Conservation (phyloP, 768 basidiomycete genomes). For the Podaxis sp. region DNA sequence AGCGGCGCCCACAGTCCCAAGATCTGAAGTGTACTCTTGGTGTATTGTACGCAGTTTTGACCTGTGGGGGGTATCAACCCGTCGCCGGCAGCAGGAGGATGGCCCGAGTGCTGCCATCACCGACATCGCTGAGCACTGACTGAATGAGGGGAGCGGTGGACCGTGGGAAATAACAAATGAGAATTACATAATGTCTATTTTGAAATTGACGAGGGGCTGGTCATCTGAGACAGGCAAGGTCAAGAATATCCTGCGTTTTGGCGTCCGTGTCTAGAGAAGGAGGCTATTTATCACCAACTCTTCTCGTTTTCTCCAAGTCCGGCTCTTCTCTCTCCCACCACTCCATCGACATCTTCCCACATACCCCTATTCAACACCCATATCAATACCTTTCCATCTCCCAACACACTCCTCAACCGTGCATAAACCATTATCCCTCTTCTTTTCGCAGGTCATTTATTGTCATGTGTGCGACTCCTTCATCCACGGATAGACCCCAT, state of each 20-base stretch:
- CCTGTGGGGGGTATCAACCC: not conserved
- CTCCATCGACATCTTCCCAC: not conserved
- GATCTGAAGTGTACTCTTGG: not conserved
- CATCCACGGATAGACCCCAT: not conserved
- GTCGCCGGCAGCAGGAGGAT: not conserved
- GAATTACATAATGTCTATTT: not conserved
- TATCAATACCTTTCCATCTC: not conserved
- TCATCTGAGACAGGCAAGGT: not conserved
- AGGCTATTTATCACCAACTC: not conserved
- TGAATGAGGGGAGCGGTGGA: not conserved
- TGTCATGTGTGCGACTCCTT: not conserved
- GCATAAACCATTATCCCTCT: not conserved
- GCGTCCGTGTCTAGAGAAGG: not conserved
- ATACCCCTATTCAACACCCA: not conserved
- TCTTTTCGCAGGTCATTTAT: constrained; percentile 3
- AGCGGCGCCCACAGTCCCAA: not conserved
- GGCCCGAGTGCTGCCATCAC: not conserved
- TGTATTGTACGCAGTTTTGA: not conserved
- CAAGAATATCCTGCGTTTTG: not conserved
- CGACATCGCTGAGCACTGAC: not conserved
- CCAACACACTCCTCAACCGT: not conserved
- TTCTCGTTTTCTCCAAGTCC: not conserved
- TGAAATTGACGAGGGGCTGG: not conserved
- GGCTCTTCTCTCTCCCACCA: constrained; percentile 1
- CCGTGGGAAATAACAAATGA: not conserved